These are phyloP conservation scores for Cladobotryum protrusum DNA, from an alignment of 2,329 filamentous ascomycete genomes.

Conservation along the genomic window DNA sequence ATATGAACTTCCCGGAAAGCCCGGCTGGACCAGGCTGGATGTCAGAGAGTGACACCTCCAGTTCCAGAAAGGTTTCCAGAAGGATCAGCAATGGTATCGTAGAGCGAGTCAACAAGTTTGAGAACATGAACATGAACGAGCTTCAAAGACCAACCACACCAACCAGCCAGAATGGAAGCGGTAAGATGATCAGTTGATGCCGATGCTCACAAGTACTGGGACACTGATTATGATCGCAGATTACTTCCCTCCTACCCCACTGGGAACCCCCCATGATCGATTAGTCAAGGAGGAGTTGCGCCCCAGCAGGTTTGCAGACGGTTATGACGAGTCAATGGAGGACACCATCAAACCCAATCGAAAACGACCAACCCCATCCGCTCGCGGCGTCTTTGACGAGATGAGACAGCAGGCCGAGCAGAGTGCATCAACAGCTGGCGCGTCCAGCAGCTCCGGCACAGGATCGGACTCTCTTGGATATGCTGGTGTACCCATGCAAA, in stretches of 20 bases:
- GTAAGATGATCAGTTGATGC: slow-evolving; percentile 38
- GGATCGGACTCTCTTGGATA: slow-evolving; percentile 42
- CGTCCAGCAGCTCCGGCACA: slow-evolving; percentile 43
- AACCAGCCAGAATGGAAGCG: slow-evolving; percentile 50
- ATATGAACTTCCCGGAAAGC: slow-evolving; percentile 45
- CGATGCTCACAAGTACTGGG: neutral
- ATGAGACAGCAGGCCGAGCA: slow-evolving; percentile 52
- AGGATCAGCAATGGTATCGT: slow-evolving; percentile 57
- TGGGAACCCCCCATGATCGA: slow-evolving; percentile 53
- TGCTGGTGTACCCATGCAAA: slow-evolving; percentile 46
- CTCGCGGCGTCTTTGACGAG: slow-evolving; percentile 51
- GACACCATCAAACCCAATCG: slow-evolving; percentile 56
- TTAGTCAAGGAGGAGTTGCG: slow-evolving; percentile 36
- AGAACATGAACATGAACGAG: slow-evolving; percentile 42
- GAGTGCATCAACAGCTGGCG: slow-evolving; percentile 44
- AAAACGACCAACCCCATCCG: slow-evolving; percentile 35
- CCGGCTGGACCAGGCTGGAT: slow-evolving; percentile 42
- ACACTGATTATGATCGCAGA: slow-evolving; percentile 30
- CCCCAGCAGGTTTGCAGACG: slow-evolving; percentile 50
- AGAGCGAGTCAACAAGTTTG: slow-evolving; percentile 55
- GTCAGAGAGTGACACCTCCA: slow-evolving; percentile 42
- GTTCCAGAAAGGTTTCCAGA: slow-evolving; percentile 35
- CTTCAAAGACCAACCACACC: slow-evolving; percentile 55
- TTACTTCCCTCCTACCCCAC: slow-evolving; percentile 62
- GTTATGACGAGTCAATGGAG: slow-evolving; percentile 60